Conservation (phyloP, 2,329 filamentous ascomycete species). For the Hymenoscyphus linearis region DNA sequence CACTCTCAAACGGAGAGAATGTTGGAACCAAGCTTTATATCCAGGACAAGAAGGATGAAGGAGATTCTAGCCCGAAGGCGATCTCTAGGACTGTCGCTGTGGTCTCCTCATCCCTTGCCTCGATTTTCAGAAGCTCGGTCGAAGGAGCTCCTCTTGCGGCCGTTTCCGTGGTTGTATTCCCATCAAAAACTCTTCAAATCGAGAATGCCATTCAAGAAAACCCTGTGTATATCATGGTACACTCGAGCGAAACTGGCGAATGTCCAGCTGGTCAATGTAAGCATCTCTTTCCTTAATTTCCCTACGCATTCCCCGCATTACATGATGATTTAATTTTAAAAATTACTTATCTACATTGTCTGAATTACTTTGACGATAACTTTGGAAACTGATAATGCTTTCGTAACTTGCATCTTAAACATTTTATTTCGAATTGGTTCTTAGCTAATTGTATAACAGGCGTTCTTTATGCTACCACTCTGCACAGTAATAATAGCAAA, state of each 20-base stretch:
- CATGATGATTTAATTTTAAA: conserved; percentile 79
- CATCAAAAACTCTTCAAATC: conserved; percentile 43
- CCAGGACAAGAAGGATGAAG: conserved; percentile 30
- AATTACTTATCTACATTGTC: conserved; percentile 99
- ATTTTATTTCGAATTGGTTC: conserved; percentile 14
- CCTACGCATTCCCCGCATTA: conserved; percentile 34
- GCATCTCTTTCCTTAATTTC: conserved; percentile 38
- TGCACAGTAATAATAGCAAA: conserved; percentile 20
- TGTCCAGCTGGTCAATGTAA: conserved; percentile 87
- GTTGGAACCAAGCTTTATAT: conserved; percentile 53
- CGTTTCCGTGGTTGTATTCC: conserved; percentile 65
- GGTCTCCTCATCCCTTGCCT: conserved; percentile 57
- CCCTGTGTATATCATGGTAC: conserved; percentile 59
- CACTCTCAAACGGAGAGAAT: conserved; percentile 51
- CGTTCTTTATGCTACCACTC: conserved; percentile 31
- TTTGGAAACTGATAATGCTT: conserved; percentile 78
- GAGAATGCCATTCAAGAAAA: conserved; percentile 35
- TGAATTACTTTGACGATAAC: conserved; percentile 88
- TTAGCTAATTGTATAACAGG: conserved; percentile 29
- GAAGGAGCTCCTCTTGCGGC: conserved; percentile 75
- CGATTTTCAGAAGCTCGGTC: conserved; percentile 63
- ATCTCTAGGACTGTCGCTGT: conserved; percentile 62
- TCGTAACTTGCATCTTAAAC: conserved; percentile 12
- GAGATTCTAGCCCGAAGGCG: conserved; percentile 24
- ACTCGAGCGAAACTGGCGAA: conserved; percentile 89